phyloP scores from a whole-genome alignment of 208 protist genomes.

The Strigomonas oncopelti region DNA sequence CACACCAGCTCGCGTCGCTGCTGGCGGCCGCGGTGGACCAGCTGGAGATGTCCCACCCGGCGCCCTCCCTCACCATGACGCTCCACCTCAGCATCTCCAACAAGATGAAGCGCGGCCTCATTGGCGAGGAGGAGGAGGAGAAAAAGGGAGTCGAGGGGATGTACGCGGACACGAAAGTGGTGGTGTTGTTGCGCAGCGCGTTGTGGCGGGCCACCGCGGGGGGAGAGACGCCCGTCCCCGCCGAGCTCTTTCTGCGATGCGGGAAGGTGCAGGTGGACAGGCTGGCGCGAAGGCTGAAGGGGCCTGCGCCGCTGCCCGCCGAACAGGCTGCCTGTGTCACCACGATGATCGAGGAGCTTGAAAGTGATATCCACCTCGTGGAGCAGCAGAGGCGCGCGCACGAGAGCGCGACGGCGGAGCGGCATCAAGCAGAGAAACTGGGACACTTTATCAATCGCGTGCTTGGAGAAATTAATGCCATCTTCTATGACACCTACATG shows the following conservation, averaged over 20 bases:
- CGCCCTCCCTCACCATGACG: background rate
- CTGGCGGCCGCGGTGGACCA: background rate
- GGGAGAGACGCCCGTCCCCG: slow-evolving; percentile 17
- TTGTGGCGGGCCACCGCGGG: slow-evolving; percentile 10
- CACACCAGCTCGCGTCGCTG: background rate
- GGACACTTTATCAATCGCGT: background rate
- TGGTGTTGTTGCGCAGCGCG: slow-evolving; percentile 10
- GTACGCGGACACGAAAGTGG: slow-evolving; percentile 3
- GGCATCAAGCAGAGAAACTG: background rate
- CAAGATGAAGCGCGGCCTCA: background rate
- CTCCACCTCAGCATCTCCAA: background rate
- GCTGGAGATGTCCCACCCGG: background rate
- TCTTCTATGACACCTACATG: background rate
- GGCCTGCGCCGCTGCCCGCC: no score
- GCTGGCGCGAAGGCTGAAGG: background rate
- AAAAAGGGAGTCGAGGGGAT: slow-evolving; percentile 6
- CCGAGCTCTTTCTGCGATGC: slow-evolving; percentile 11
- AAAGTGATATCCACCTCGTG: background rate
- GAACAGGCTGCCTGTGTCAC: background rate
- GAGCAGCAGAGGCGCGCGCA: background rate
- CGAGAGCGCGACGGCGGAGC: no score
- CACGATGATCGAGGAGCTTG: background rate
- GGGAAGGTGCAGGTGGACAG: background rate
- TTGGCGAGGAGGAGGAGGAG: background rate
- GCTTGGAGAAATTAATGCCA: background rate